phyloP scores from a whole-genome alignment of 805 yeast genomes.

The Schwanniomyces occidentalis region DNA sequence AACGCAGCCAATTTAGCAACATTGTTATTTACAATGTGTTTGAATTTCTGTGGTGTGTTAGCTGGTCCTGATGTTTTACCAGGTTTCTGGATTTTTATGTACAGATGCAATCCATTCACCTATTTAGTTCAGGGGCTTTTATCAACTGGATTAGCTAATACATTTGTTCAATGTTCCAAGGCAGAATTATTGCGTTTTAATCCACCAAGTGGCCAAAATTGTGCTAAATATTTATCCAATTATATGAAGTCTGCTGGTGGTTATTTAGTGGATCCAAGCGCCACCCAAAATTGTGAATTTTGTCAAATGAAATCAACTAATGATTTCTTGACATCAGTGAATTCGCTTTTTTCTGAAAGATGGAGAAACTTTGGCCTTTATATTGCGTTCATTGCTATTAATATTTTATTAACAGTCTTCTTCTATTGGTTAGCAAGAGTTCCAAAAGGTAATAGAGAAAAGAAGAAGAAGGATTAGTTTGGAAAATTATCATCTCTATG shows the following conservation, averaged over 20 bases:
- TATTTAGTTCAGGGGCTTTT: slow-evolving; percentile 61
- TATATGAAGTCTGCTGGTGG: slow-evolving; percentile 48
- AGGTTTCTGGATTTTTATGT: slow-evolving; percentile 68
- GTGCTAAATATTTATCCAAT: slow-evolving; percentile 21
- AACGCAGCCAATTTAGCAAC: slow-evolving; percentile 35
- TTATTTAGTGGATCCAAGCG: slow-evolving; percentile 38
- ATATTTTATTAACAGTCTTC: slow-evolving; percentile 30
- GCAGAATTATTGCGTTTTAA: slow-evolving; percentile 20
- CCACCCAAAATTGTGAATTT: slow-evolving; percentile 57
- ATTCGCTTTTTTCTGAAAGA: slow-evolving; percentile 50
- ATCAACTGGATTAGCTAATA: slow-evolving; percentile 27
- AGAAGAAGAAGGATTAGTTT: slow-evolving; percentile 22
- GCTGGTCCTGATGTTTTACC: slow-evolving; percentile 31
- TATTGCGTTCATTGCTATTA: slow-evolving; percentile 34
- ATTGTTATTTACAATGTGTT: slow-evolving; percentile 31
- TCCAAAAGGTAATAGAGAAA: slow-evolving; percentile 57
- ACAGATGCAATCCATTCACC: slow-evolving; percentile 65
- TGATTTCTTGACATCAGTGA: slow-evolving; percentile 50
- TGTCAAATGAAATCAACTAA: slow-evolving; percentile 63
- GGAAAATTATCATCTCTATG: too few species aligned
- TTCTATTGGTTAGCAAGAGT: slow-evolving; percentile 71
- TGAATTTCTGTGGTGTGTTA: slow-evolving; percentile 39
- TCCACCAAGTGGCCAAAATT: slow-evolving; percentile 24
- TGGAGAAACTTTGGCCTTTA: slow-evolving; percentile 69
- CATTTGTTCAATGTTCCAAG: slow-evolving; percentile 36